Base-by-base conservation (phyloP, 495 filamentous ascomycete genomes). In the Lasiosphaeria ovina region DNA sequence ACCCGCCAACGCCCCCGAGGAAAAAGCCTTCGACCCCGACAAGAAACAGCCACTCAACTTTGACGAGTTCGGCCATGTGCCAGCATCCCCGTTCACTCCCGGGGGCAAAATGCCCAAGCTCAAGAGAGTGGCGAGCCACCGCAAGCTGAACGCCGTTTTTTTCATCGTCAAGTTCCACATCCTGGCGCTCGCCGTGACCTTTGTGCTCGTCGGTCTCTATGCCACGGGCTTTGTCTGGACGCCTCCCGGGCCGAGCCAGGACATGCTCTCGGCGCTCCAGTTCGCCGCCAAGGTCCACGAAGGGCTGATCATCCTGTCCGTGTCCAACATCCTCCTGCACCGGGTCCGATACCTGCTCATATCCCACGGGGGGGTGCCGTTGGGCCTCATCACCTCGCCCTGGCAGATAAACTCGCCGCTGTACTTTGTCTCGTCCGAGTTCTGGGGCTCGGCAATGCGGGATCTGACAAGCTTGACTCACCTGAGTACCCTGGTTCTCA, bases 271-370 rank as follows among this genome's bases (percentile, higher is more conserved):
- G 11, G 44, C 44, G 32, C 58, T 60, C 6, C 51, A 47, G 24
- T 59, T 59, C 51, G 50, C 40, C 6, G 58, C 58, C 24, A 60
- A 60, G 51, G 31, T 55, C 11, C 51, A 60, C 51, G 58, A 60
- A 17, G n/a, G 24, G 24, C 11, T 49, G 12, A 48, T 60, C 58
- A 50, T 50, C 51, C 14, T 35, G 8, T 60, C 58, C 3, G 36
- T 60, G 7, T 54, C 51, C 36, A 47, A 60, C 51, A 60, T 60
- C 31, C 33, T 60, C 38, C 49, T 24, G 10, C 51, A 60, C 34
- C 58, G 51, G 10, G 31, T 60, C 14, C 51, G 58, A 35, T 54
- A 54, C 36, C 16, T 44, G 10, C 40, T 60, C 14, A 16, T 60
- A 14, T 3, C 24, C 6, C 17, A 54, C 2, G 58, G 38, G 31